Conservation (phyloP, 2,329 filamentous ascomycete genomes). For the Aspergillus tanneri region DNA sequence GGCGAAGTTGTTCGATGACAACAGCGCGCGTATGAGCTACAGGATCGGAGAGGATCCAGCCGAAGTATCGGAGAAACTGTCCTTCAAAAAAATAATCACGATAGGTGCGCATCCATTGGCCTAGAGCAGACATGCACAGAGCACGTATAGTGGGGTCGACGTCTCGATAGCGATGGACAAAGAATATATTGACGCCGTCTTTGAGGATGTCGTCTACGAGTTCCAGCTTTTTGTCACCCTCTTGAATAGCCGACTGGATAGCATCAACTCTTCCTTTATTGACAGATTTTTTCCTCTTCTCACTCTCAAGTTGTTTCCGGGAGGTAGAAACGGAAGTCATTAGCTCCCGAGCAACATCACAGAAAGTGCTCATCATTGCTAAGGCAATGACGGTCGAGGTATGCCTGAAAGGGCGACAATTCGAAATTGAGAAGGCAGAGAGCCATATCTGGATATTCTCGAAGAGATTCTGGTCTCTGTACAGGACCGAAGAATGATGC, state of each 20-base stretch:
- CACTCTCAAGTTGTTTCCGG: constrained; percentile 74
- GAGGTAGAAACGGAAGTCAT: constrained; percentile 71
- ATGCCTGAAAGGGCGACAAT: constrained; percentile 86
- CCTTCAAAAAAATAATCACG: constrained; percentile 89
- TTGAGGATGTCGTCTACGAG: constrained; percentile 70
- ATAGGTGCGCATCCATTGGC: constrained; percentile 81
- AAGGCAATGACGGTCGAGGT: constrained; percentile 85
- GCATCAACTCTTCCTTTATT: constrained; percentile 77
- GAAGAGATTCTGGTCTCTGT: constrained; percentile 71
- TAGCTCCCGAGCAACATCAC: constrained; percentile 68
- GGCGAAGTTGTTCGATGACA: constrained; percentile 77
- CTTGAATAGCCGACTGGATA: constrained; percentile 69
- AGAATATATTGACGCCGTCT: constrained; percentile 88
- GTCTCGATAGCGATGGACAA: constrained; percentile 93
- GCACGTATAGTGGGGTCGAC: constrained; percentile 84
- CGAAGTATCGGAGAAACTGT: constrained; percentile 85
- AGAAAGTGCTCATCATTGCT: constrained; percentile 74
- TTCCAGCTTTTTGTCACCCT: constrained; percentile 68
- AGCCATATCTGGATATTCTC: constrained; percentile 92
- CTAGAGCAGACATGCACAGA: constrained; percentile 83
- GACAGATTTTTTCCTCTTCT: constrained; percentile 67
- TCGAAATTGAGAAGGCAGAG: constrained; percentile 83
- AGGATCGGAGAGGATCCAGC: constrained; percentile 90
- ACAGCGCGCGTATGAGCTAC: constrained; percentile 74
- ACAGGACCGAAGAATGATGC: constrained; percentile 78